Percentiles rank a stretch among this genome's conserved stretches.
Evolutionary conservation across 2,329 filamentous ascomycete genomes (phyloP).

Genomic region (Teratosphaeria gauchensis): DNA sequence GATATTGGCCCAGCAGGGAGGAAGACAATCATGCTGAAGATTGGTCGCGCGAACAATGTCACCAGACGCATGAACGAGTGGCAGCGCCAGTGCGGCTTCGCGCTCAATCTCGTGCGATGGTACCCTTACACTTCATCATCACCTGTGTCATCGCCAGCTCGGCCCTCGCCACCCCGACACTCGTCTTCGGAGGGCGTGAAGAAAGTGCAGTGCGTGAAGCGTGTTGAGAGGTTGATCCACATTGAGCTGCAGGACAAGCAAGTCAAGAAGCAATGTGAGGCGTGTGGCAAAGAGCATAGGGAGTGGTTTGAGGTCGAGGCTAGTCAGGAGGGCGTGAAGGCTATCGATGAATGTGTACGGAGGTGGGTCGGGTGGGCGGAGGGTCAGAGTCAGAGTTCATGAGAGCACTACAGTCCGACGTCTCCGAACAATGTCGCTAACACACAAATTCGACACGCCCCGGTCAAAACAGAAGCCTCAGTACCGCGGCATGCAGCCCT

Average conservation of each 20-base stretch:
- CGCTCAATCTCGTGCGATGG: conserved; percentile 77
- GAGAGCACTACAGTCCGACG: too few relatives aligned
- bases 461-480: too few relatives aligned
- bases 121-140: conserved; percentile 62
- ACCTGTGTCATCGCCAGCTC: conserved; percentile 14
- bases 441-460: too few relatives aligned
- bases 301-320: conserved; percentile 95
- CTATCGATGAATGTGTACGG: conserved; percentile 63
- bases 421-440: too few relatives aligned
- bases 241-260: conserved; percentile 62
- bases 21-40: conserved; percentile 58
- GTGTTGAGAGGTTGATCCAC: conserved; percentile 83
- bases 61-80: conserved; percentile 86
- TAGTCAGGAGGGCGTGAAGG: conserved; percentile 57
- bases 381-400: background rate
- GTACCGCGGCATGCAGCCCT: too few relatives aligned
- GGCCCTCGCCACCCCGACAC: conserved; percentile 13
- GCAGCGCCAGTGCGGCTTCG: conserved; percentile 85
- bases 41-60: conserved; percentile 67
- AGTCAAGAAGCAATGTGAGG: conserved; percentile 56
- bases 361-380: conserved; percentile 74
- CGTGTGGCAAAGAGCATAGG: conserved; percentile 74
- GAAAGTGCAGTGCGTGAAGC: conserved; percentile 76
- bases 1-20: conserved; percentile 5
- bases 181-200: conserved; percentile 30